Base-by-base conservation (phyloP, 768 basidiomycete genomes). In the Agaricus blazei region DNA sequence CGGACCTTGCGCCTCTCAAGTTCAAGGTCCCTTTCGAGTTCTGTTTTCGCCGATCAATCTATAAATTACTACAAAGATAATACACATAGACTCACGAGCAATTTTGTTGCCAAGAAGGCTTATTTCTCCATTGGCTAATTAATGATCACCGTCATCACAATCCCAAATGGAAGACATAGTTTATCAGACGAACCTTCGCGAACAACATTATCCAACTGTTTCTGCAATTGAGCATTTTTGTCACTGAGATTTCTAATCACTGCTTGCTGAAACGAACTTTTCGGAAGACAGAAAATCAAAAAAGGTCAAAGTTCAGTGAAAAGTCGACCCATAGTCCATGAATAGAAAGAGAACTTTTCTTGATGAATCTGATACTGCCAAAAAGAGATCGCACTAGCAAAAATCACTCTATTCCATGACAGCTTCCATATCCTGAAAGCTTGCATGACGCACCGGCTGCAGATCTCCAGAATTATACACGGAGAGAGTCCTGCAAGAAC, bases 321-420 rank as follows among this genome's bases (percentile, higher is more conserved):
- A 51, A 51, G 40, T 19, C 38, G 45, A 19, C 28, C 19, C 4
- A 15, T 34, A 41, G 42, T 28, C 24, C 43, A 36, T 23, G 54
- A 50, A 27, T 27, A 42, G 29, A 5, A 23, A 24, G 61, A 70
- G 55, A 54, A 88, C 90, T 81, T 84, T 72, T 93, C 91, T 69
- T 93, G 91, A 59, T 90, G 88, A 49, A 85, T 80, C 63, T 93
- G 91, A 67, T 93, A 93, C 67, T 91, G 88, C 91, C 91, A 93
- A 67, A 93, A 93, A 3, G 90, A 88, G 55, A 93, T 80, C 3
- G 91, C 89, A 23, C 90, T 90, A 31, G 15, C 29, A 48, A 58
- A 19, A 19, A 19, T 19, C 19, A 19, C 19, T 19, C 19, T 19
- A 19, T 19, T 19, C 19, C 19, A 19, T 19, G 19, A 19, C 19